These are phyloP conservation scores for Posidonia australis DNA, from an alignment of 106 monocot genomes.

Conservation along the genomic window DNA sequence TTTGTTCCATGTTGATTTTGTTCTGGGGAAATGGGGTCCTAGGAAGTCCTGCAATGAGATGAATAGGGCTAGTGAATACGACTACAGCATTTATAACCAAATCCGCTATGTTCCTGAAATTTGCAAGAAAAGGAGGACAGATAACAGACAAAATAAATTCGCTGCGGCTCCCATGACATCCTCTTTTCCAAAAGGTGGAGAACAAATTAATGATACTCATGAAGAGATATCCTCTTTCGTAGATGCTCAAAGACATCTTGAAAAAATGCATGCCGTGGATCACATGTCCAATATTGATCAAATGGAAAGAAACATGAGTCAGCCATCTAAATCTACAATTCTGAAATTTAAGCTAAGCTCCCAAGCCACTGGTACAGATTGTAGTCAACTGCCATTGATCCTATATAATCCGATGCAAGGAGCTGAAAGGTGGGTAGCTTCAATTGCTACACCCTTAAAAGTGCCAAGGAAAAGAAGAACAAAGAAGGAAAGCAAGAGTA, in stretches of 20 bases:
- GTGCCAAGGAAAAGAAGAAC: conserved; percentile 5
- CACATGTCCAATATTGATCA: conserved; percentile 2
- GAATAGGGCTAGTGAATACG: not conserved
- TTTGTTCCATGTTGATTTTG: too few relatives aligned
- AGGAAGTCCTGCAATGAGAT: not conserved
- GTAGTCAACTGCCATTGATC: not conserved
- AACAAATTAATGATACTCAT: conserved; percentile 6
- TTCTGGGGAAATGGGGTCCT: too few relatives aligned
- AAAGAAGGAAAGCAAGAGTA: conserved; percentile 1
- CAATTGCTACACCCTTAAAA: conserved; percentile 2
- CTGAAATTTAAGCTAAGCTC: conserved; percentile 1
- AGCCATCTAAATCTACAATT: conserved; percentile 1
- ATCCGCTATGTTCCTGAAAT: conserved; percentile 3
- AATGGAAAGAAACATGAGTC: conserved; percentile 8
- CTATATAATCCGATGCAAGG: conserved; percentile 7
- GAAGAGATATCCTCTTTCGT: conserved; percentile 14
- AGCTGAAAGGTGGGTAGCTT: not conserved
- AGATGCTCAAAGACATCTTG: conserved; percentile 19
- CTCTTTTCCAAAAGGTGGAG: not conserved
- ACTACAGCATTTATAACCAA: not conserved
- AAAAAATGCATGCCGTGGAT: conserved; percentile 15
- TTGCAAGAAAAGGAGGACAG: conserved; percentile 41
- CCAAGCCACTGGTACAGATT: not conserved
- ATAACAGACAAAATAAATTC: conserved; percentile 12
- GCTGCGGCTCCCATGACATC: not conserved